Evolutionary conservation across 108 stramenopile species (phyloP), one percentile per base, ranked within the genome.

Genomic region (Cyclostephanos invisitatus): DNA sequence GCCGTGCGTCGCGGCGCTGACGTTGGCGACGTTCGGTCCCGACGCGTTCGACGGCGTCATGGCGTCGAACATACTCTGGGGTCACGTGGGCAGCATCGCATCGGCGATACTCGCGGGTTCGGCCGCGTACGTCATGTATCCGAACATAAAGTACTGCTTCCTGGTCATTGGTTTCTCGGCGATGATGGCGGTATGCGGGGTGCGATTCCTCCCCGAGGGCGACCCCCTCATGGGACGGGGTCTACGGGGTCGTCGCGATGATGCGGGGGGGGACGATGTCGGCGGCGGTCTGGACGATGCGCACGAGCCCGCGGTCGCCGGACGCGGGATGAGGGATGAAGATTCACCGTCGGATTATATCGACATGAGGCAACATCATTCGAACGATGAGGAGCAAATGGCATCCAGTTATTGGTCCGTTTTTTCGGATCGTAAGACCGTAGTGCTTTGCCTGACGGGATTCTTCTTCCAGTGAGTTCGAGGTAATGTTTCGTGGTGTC

Each of bases 41-140:
- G 62, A 87, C 46, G 70, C 82, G n/a, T 94, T 94, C 77, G 93
- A 94, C 77, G 82, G 78, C 5, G 68, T 87, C 29, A 94, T 94
- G 93, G 93, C 91, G 11, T 80, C 74, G 40, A 94, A 94, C 68
- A 84, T 90, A 24, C 49, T 94, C 11, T 94, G 89, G 89, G 93
- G 90, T 46, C 93, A 94, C 65, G 75, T 94, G 47, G 93, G 93
- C 28, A 74, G 76, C 21, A 78, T 88, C 37, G 83, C 74, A 1
- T 86, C 89, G 4, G 93, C 93, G n/a, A 70, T 92, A 2, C 56
- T 92, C 57, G 93, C 93, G 18, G 93, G 93, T 7, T 17, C 75
- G 21, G 80, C 81, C 20, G 88, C 87, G 20, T 94, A 81, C 64
- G 21, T 78, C 7, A 59, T 89, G 29, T 94, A 94, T 74, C 90